Base-by-base conservation (phyloP, 768 basidiomycete genomes). In the Boletus reticulatus region DNA sequence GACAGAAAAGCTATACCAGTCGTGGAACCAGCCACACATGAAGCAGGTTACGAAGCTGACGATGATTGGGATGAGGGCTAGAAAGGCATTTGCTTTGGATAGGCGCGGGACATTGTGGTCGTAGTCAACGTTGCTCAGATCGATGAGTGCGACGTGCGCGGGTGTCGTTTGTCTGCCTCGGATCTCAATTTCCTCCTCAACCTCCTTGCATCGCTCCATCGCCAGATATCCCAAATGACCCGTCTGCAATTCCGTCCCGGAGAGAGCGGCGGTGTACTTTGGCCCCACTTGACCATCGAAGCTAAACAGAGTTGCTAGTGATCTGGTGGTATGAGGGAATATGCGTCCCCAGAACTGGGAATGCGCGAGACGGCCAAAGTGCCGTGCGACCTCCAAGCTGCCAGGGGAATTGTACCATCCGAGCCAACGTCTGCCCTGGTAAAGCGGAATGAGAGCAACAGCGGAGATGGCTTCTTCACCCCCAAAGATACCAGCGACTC, bases 321-420 rank as follows among this genome's bases (percentile, higher is more conserved):
- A 58, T 36, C 56, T 57, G 14, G 60, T 49, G 6, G 52, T 52
- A 12, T 66, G 60, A 13, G 70, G 68, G 52, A 65, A 70, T 12
- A 70, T 17, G 3, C 54, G 61, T 43, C 56, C 43, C 68, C 68
- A 71, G 48, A 71, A 36, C 24, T 49, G 58, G 24, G 65, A 63
- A 13, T 54, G 56, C 3, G 71, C 67, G 22, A 72, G 62, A n/a
- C 58, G 50, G 10, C 65, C 68, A 19, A 73, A 68, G 19, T 59
- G 58, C 43, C 60, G 65, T 17, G 73, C 72, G 13, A 73, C 59
- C 24, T 55, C 50, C 32, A 67, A 61, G 48, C 68, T 69, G 20
- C 72, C 73, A 0, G 72, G 73, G 11, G 70, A 60, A 38, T 73
- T 73, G 47, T 72, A 73, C 70, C 70, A 73, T 24, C 72, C 70